These are phyloP conservation scores for Gymnopus androsaceus DNA, from an alignment of 1,284 basidiomycete genomes.

Conservation along the genomic window DNA sequence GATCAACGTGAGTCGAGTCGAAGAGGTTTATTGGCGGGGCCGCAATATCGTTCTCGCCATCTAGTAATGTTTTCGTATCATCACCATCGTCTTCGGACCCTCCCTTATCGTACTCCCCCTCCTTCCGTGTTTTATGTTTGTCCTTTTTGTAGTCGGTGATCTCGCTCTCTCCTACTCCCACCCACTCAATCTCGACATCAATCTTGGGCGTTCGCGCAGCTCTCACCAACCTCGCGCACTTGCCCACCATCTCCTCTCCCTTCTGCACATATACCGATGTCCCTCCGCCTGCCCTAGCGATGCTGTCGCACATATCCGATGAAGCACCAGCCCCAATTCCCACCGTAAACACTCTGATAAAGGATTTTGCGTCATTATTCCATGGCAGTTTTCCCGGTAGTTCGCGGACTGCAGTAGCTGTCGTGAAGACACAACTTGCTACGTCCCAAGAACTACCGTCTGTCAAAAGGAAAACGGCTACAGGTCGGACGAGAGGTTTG, in stretches of 20 bases:
- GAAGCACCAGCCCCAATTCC: slow-evolving; percentile 57
- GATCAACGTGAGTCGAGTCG: background rate
- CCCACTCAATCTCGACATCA: background rate
- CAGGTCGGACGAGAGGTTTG: slow-evolving; percentile 31
- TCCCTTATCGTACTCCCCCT: too few relatives aligned
- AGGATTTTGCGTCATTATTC: slow-evolving; percentile 20
- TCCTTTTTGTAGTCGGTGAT: background rate
- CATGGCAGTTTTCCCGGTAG: background rate
- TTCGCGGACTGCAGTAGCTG: background rate
- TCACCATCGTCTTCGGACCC: background rate
- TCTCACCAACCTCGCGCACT: slow-evolving; percentile 5
- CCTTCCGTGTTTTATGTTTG: too few relatives aligned
- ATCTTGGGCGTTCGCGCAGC: background rate
- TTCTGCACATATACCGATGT: background rate
- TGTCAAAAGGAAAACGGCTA: slow-evolving; percentile 53
- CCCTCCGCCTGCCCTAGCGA: slow-evolving; percentile 34
- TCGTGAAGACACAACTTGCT: too few relatives aligned
- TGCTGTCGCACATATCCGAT: slow-evolving; percentile 47
- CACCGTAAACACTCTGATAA: slow-evolving; percentile 52
- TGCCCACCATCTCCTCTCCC: background rate
- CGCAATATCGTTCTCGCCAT: background rate
- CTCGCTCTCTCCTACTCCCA: background rate
- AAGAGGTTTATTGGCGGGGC: background rate
- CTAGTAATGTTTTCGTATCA: background rate
- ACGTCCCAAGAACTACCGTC: slow-evolving; percentile 48